Evolutionary conservation across 805 yeast species (phyloP), one percentile per base, ranked within the genome.

Genomic region (Ogataea degrootiae): DNA sequence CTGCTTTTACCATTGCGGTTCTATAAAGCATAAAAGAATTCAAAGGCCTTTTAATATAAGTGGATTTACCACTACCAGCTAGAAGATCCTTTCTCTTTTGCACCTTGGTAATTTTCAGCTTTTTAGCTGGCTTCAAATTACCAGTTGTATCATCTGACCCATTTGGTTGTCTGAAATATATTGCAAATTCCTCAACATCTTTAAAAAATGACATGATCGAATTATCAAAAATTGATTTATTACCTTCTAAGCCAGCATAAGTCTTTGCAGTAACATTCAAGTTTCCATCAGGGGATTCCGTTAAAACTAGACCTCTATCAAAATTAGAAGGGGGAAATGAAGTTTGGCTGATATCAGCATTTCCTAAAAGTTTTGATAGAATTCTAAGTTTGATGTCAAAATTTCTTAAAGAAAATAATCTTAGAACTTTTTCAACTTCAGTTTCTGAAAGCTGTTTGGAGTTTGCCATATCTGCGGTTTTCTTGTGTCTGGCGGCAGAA

Each of bases 1-100:
- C 71, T 11, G 67, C 67, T 50, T 70, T 72, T 16, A 74, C 69
- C 67, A 73, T 70, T 6, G 71, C 55, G 19, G 71, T 61, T 43
- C 78, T 63, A 53, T 75, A 74, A 9, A 74, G 61, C 79, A 74
- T 74, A 52, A 71, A 74, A 26, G 75, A 68, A 57, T 74, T 74
- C 47, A 73, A 61, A 0, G 79, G 79, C 38, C 79, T 66, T 51
- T 74, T 75, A 41, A 74, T 65, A 46, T 70, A 52, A 8, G 46
- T 33, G 9, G 44, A 37, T 16, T 41, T 26, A 14, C 9, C 47
- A 3, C 33, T 16, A 15, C n/a, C 34, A 34, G 44, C n/a, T 44
- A 39, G 38, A 39, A 46, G 26, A 23, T 31, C n/a, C 17, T 38
- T n/a, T 29, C 22, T 37, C 37, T 37, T 37, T 36, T 36, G 39